These are phyloP conservation scores for Vigna reflexopilosa DNA, from an alignment of 306 rosid species.

Conservation along the genomic window DNA sequence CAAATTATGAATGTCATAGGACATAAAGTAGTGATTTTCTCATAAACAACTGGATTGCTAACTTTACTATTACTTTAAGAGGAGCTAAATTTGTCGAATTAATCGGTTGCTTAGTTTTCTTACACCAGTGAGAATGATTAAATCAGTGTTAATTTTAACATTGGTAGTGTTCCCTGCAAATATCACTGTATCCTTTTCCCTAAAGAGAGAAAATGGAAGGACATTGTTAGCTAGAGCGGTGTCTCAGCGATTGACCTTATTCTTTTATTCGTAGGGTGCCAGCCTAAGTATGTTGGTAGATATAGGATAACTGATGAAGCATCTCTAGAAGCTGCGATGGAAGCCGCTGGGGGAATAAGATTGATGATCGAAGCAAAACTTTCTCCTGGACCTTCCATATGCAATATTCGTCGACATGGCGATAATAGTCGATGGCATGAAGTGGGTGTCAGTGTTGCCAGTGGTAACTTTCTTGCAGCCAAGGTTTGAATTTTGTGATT, in stretches of 20 bases:
- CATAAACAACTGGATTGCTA: no score
- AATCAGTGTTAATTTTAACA: background rate
- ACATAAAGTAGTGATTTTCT: no score
- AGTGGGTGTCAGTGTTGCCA: slow-evolving; percentile 94
- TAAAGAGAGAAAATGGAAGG: background rate
- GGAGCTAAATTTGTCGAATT: no score
- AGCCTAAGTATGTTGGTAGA: slow-evolving; percentile 78
- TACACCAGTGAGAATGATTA: no score
- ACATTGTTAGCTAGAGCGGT: slow-evolving; percentile 10
- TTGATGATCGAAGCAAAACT: slow-evolving; percentile 91
- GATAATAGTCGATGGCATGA: slow-evolving; percentile 92
- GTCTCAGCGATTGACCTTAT: slow-evolving; percentile 32
- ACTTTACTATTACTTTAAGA: no score
- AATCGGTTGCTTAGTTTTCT: no score
- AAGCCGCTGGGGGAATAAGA: slow-evolving; percentile 89
- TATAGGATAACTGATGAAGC: slow-evolving; percentile 84
- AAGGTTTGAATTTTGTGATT: slow-evolving; percentile 64
- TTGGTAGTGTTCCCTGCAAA: background rate
- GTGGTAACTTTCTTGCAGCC: slow-evolving; percentile 97
- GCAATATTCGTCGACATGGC: slow-evolving; percentile 93
- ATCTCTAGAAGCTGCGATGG: slow-evolving; percentile 89
- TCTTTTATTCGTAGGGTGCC: slow-evolving; percentile 69
- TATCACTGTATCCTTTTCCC: background rate
- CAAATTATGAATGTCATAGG: background rate
- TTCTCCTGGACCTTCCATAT: slow-evolving; percentile 95